Percentiles rank a stretch among this genome's conserved stretches.
phyloP scores from a whole-genome alignment of 176 grass and related monocot species.

The Juncus effusus region DNA sequence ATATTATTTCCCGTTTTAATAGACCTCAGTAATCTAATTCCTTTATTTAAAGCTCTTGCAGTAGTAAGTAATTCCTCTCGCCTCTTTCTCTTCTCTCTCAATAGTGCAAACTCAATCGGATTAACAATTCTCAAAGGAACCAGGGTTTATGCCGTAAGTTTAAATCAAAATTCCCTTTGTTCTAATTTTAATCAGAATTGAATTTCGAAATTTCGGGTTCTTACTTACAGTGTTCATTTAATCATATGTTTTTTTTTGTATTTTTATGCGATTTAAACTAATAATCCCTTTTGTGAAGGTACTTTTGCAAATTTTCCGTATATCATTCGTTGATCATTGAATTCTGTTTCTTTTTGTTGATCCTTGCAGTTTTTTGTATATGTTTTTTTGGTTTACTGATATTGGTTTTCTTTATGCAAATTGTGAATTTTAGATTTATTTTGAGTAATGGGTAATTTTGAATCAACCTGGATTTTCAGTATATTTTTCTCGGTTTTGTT shows the following conservation, averaged over 20 bases:
- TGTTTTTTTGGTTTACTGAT: not conserved
- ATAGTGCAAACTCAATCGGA: not conserved
- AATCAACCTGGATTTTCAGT: too few species aligned
- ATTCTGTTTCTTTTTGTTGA: not conserved
- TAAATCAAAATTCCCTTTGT: not conserved
- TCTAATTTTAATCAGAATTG: too few species aligned
- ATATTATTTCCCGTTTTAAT: too few species aligned
- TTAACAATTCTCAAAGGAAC: not conserved
- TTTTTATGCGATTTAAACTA: not conserved
- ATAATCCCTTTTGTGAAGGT: not conserved
- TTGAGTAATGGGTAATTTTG: too few species aligned
- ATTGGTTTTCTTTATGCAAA: not conserved
- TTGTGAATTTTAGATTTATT: too few species aligned
- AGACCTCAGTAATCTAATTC: constrained; percentile 2
- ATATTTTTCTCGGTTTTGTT: too few species aligned
- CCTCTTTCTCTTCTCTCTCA: not conserved
- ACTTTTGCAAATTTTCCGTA: not conserved
- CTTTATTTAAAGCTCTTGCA: not conserved
- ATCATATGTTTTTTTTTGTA: not conserved
- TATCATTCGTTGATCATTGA: constrained; percentile 1
- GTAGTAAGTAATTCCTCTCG: not conserved
- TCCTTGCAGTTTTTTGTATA: not conserved
- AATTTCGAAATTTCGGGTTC: not conserved
- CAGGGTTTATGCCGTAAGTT: constrained; percentile 8
- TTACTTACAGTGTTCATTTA: not conserved